Evolutionary conservation across 139 green algal genomes (phyloP), one percentile per base, ranked within the genome.

Genomic region (Tetraselmis chui): DNA sequence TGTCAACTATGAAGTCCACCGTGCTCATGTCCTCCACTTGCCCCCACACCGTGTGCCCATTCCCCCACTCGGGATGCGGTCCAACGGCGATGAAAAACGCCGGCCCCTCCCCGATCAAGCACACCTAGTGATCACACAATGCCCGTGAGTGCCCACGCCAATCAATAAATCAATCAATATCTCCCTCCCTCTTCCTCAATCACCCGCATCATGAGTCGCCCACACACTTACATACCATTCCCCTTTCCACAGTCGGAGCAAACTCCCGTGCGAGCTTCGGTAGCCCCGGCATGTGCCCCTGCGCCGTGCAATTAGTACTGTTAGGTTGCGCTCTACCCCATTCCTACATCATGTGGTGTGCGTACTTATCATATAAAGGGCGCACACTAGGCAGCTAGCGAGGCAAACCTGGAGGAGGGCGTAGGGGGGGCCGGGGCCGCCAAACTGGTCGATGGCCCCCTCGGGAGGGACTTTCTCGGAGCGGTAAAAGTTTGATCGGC

Each of bases 71-170:
- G 1, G 58, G n/a, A 76, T 91, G 87, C 27, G 82, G 23, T 18
- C n/a, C 80, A 23, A 90, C 75, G 18, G 81, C 83, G 31, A 91
- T 88, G 81, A 91, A 89, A 28, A 88, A 91, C 32, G 90, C 87
- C 1, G 87, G 86, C 18, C 87, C 87, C 27, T 78, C 75, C 1
- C 79, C 81, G 74, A 91, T 89, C 0, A 91, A 78, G 78, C 87
- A 91, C 77, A 78, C 83, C 31, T 77, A 25, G 26, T 25, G 74
- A n/a, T n/a, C n/a, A n/a, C n/a, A n/a, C n/a, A n/a, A n/a, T n/a
- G n/a, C n/a, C n/a, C n/a, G n/a, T n/a, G n/a, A n/a, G n/a, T n/a
- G 45, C 45, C 18, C 45, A 67, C 18, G 45, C 45, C 45, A 67
- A 5, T 67, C 18, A 18, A 67, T 5, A n/a, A n/a, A n/a, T n/a